Evolutionary conservation across 2,329 filamentous ascomycete species (phyloP), one percentile per base, ranked within the genome.

Genomic region (Beauveria brongniartii): DNA sequence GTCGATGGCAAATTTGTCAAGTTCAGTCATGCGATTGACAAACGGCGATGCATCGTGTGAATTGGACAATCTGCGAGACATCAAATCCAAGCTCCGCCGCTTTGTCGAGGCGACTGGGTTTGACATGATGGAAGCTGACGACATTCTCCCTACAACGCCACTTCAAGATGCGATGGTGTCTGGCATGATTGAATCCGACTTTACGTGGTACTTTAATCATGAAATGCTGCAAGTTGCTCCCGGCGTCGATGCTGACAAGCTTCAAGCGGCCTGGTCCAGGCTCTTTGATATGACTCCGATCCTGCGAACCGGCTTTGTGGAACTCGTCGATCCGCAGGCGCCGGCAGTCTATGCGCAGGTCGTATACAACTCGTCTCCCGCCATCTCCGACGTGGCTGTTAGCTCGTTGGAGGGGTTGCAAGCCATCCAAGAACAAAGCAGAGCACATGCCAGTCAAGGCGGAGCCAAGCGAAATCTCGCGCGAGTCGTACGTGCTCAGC

Each of bases 151-250:
- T 0, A 82, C 88, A 0, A 96, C 92, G 0, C 87, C 92, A 7
- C 78, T 96, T 5, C 92, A 97, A 73, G 91, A 97, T 71, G 87
- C 88, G 1, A 91, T 97, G 85, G 76, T 95, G 3, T 86, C 87
- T 0, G 89, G 91, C 63, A 96, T 96, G 89, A 65, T 91, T 0
- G 79, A 84, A 18, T 94, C 91, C 0, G 78, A 83, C 3, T 93
- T 89, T 66, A 75, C 79, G 12, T 82, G 86, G 64, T 97, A 97
- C 70, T 95, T 91, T 76, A 96, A 95, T 64, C 87, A 94, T 61
- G 90, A 96, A 67, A 74, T 93, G 2, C 76, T 95, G 24, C 80
- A 85, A 64, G 65, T 97, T 2, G 69, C 74, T 0, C 64, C 76
- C 0, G 71, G 74, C 0, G 77, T 86, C 1, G 80, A 95, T 65